Evolutionary conservation across 2,329 filamentous ascomycete genomes (phyloP).

Genomic region (Stylonectria norvegica): DNA sequence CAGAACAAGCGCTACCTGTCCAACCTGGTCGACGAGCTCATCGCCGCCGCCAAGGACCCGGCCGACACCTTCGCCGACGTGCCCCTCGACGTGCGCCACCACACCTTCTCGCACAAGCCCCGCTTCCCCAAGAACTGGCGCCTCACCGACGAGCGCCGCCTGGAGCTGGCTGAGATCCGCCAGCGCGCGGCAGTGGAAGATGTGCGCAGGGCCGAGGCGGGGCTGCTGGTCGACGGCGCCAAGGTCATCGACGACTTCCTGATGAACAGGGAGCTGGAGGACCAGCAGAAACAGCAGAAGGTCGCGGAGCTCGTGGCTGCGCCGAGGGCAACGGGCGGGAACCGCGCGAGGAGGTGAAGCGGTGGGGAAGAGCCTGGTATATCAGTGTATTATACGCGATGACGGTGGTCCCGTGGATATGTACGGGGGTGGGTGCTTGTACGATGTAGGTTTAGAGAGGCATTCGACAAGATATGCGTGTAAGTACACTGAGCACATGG

Average conservation of each 20-base stretch:
- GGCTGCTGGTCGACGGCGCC: constrained; percentile 57
- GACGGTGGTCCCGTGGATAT: constrained; percentile 14
- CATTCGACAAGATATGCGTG: constrained; percentile 20
- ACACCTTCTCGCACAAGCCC: constrained; percentile 64
- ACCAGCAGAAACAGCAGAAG: constrained; percentile 32
- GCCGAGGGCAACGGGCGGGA: constrained; percentile 14
- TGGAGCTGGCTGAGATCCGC: constrained; percentile 62
- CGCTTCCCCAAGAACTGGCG: constrained; percentile 82
- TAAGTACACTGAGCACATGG: too few relatives aligned
- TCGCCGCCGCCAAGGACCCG: constrained; percentile 73
- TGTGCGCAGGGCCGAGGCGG: constrained; percentile 48
- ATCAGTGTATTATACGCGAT: constrained; percentile 25
- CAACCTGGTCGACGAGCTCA: constrained; percentile 69
- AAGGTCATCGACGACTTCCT: constrained; percentile 42
- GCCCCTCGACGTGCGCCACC: constrained; percentile 84
- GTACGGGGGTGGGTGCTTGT: constrained; percentile 21
- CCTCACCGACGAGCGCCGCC: constrained; percentile 66
- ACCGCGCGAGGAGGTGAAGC: constrained; percentile 23
- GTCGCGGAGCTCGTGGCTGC: constrained; percentile 31
- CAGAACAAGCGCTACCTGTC: constrained; percentile 97
- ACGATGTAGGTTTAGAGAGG: constrained; percentile 24
- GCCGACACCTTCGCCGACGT: constrained; percentile 83
- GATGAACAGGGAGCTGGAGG: constrained; percentile 32
- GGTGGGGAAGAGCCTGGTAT: background rate
- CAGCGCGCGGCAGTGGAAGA: constrained; percentile 52